Evolutionary conservation across 1,284 basidiomycete species (phyloP), one percentile per base, ranked within the genome.

Genomic region (Ganoderma multipileum): DNA sequence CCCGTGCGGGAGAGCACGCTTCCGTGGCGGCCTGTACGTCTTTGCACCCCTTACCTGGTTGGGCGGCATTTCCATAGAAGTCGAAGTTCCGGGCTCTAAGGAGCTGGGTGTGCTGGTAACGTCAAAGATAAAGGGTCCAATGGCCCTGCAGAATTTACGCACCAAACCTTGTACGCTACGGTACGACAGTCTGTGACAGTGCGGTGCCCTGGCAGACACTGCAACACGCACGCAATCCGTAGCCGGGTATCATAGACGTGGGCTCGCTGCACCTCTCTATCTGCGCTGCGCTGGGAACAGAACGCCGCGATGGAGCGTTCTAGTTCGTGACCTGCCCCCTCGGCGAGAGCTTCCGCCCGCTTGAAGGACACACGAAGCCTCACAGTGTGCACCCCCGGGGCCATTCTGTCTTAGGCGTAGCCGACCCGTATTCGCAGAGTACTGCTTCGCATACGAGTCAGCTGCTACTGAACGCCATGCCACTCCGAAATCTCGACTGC

Each of bases 381-480:
- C 18, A 11, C 38, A 41, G 39, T 12, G 38, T 60, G 38, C 16
- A 26, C 23, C 58, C 58, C 18, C 38, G 58, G 57, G 38, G 58
- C 36, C 38, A 41, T 38, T 42, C 58, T 60, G 58, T 42, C 58
- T 39, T 39, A 6, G 55, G 55, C 33, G 55, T 58, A 58, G 9
- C 28, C 33, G 20, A 59, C 23, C 38, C 58, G 14, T 23, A 23
- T 39, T 41, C 44, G 8, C 38, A 39, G 33, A 33, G 33, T 33
- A 33, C 33, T 36, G 36, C 9, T 39, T 47, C 58, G 23, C 58
- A 28, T 8, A 36, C 9, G 44, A 38, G 57, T 67, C 67, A 64
- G 44, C 47, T 61, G 58, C 41, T 68, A 64, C 63, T 68, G 58
- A 64, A 68, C 67, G 67, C 67, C 63, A 62, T 47, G 33, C 44